Evolutionary conservation across 2,329 filamentous ascomycete genomes (phyloP).

Genomic region (Xylaria sp.): DNA sequence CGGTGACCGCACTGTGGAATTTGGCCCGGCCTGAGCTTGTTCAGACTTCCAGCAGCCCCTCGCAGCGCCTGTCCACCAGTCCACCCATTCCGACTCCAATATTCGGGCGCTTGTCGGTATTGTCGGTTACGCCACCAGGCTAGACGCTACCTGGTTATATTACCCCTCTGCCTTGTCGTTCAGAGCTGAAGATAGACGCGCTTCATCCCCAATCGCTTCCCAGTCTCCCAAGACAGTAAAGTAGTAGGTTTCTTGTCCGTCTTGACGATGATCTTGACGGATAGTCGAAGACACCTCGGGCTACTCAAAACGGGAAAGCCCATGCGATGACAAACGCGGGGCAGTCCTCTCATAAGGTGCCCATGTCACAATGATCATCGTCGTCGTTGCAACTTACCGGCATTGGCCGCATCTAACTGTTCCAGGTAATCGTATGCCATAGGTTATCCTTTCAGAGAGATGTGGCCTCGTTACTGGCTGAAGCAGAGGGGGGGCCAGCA

Average conservation of each 20-base stretch:
- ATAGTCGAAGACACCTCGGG: background rate
- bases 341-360: conserved; percentile 20
- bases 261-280: too few relatives aligned
- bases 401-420: background rate
- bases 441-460: conserved; percentile 9
- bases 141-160: background rate
- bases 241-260: too few relatives aligned
- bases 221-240: too few relatives aligned
- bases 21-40: conserved; percentile 16
- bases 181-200: background rate
- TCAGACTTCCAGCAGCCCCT: conserved; percentile 22
- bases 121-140: too few relatives aligned
- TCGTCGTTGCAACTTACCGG: background rate
- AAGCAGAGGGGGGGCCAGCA: conserved; percentile 5
- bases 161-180: background rate
- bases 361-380: conserved; percentile 22
- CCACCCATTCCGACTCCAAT: background rate
- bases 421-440: conserved; percentile 2
- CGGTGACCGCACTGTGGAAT: conserved; percentile 3
- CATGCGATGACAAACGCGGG: conserved; percentile 21
- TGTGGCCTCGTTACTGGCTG: conserved; percentile 22
- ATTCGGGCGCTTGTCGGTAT: background rate
- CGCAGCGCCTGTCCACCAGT: too few relatives aligned
- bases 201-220: too few relatives aligned
- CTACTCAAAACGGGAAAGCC: background rate